Evolutionary conservation across 805 yeast species (phyloP), one percentile per base, ranked within the genome.

Genomic region (Candida chilensis): DNA sequence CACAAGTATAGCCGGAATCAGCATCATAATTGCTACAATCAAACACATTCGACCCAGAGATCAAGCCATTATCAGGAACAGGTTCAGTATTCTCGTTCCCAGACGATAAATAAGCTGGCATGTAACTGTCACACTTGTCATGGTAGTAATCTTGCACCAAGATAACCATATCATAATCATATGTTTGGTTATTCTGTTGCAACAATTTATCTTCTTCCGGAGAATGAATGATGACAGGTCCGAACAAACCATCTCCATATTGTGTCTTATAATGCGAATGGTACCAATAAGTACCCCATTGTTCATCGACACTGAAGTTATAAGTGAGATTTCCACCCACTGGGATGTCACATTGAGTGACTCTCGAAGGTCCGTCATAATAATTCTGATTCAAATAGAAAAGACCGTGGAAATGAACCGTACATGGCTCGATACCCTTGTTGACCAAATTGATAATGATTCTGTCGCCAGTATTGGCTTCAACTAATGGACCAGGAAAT

Each of bases 21-120:
- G 29, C 18, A 27, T 39, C 37, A 20, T 31, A 34, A 16, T 40
- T 25, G 17, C 32, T 18, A 32, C 43, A 43, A 12, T 48, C 45
- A 36, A 59, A 60, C 16, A 29, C 32, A 16, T 28, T 28, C 21
- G 17, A 16, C 5, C 70, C 71, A 32, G 65, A 65, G n/a, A 61
- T 57, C 14, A 64, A 40, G 1, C 66, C 67, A 17, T 64, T 60
- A 41, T 44, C 47, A 2, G 49, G 49, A 13, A 34, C 36, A 7
- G 49, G 49, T 29, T 44, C 49, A 14, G 34, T 32, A 31, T 61
- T 56, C 36, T 49, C 70, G 39, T 47, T 66, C 31, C 46, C 51
- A 4, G 71, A 60, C 12, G 61, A 66, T 27, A 54, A 38, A 33
- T 59, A 66, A 12, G 40, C 54, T 3, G 44, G 43, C 20, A 63